These are phyloP conservation scores for Diutina scorzettiae DNA, from an alignment of 1,139 yeast species.

Conservation along the genomic window DNA sequence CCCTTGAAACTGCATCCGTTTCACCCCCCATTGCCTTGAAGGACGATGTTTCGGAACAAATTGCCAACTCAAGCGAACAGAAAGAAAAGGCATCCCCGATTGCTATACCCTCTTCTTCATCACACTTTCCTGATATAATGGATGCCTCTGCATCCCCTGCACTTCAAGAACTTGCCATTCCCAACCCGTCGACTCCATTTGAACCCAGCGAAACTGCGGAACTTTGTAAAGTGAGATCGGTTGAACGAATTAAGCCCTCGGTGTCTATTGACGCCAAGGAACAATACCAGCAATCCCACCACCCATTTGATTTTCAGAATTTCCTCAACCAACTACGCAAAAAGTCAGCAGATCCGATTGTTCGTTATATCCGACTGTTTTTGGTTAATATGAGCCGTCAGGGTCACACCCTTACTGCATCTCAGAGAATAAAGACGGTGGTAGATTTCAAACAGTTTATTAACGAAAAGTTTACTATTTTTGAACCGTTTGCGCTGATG, in stretches of 20 bases:
- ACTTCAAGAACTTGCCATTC: neutral
- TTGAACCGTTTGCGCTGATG: slow-evolving; percentile 67
- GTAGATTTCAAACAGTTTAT: slow-evolving; percentile 65
- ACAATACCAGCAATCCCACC: slow-evolving; percentile 5
- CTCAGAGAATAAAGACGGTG: slow-evolving; percentile 69
- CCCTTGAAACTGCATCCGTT: too few relatives aligned
- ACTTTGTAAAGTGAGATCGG: neutral
- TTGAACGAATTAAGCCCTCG: neutral
- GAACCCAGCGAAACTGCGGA: neutral
- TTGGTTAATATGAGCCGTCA: slow-evolving; percentile 62
- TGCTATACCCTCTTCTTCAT: neutral
- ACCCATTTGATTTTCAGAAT: slow-evolving; percentile 61
- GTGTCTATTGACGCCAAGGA: neutral
- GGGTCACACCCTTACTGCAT: slow-evolving; percentile 48
- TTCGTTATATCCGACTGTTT: slow-evolving; percentile 73
- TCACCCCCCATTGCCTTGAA: too few relatives aligned
- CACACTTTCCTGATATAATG: neutral
- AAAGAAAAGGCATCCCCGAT: too few relatives aligned
- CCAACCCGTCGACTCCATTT: neutral
- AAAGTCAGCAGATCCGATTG: slow-evolving; percentile 79
- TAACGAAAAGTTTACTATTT: slow-evolving; percentile 47
- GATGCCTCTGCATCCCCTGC: neutral
- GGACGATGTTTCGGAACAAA: too few relatives aligned
- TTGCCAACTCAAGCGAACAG: too few relatives aligned
- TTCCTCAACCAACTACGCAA: slow-evolving; percentile 64